Conservation (phyloP, 768 basidiomycete genomes). For the Pisolithus sp. region DNA sequence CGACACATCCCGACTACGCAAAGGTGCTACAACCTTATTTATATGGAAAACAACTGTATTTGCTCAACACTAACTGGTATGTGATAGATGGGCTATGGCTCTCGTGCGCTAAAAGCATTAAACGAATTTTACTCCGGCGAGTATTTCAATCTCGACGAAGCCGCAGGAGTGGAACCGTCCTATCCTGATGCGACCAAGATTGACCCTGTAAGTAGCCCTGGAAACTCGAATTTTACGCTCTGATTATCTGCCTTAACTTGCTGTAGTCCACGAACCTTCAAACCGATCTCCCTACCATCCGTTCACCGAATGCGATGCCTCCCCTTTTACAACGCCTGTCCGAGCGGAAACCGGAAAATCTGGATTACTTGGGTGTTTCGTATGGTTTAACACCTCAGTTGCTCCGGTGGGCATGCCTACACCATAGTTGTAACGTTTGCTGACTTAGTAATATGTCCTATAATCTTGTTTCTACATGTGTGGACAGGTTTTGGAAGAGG, state of each 20-base stretch:
- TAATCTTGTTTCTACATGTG: not conserved
- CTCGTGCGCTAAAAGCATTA: constrained; percentile 77
- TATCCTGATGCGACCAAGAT: constrained; percentile 55
- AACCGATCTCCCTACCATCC: constrained; percentile 73
- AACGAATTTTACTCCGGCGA: constrained; percentile 93
- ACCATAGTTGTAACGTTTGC: not conserved
- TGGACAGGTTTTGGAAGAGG: constrained; percentile 85
- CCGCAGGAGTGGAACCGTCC: constrained; percentile 39
- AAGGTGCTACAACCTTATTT: constrained; percentile 42
- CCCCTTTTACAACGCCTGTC: constrained; percentile 86
- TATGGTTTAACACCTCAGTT: constrained; percentile 89
- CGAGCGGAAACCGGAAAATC: constrained; percentile 80
- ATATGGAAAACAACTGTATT: not conserved
- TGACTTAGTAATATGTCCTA: not conserved
- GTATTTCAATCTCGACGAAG: constrained; percentile 81
- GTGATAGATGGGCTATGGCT: constrained; percentile 91
- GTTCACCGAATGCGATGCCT: constrained; percentile 76
- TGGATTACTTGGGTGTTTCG: constrained; percentile 95
- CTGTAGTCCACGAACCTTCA: constrained; percentile 48
- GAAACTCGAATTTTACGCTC: not conserved
- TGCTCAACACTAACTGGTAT: constrained; percentile 1
- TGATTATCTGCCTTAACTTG: not conserved
- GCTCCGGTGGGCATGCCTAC: constrained; percentile 46
- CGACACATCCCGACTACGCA: constrained; percentile 93
- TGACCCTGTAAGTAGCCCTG: constrained; percentile 33